Conservation (phyloP, 2,329 filamentous ascomycete genomes). For the Alternaria hordeiaustralica region DNA sequence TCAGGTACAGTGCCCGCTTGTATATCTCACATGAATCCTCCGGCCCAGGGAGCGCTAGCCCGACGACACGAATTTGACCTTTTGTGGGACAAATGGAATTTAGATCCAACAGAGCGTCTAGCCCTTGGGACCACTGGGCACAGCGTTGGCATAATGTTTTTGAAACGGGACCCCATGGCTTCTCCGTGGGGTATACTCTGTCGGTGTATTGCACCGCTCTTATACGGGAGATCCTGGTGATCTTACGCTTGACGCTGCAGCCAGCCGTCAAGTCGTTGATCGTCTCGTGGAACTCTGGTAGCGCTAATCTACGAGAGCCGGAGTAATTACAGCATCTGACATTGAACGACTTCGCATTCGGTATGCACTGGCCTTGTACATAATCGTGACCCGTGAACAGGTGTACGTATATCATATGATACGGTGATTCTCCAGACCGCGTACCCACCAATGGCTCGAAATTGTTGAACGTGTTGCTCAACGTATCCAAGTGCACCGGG, state of each 20-base stretch:
- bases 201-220: conserved; percentile 1
- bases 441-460: neutral
- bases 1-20: conserved; percentile 24
- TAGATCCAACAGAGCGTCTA: neutral
- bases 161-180: conserved; percentile 23
- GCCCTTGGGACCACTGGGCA: conserved; percentile 15
- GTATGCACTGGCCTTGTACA: neutral
- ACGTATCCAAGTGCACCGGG: neutral
- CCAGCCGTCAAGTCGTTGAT: conserved; percentile 3
- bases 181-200: conserved; percentile 16
- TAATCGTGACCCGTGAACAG: neutral
- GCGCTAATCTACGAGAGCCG: neutral
- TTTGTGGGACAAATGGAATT: neutral
- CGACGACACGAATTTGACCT: neutral
- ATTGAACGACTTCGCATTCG: neutral
- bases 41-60: conserved; percentile 1
- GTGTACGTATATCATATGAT: neutral
- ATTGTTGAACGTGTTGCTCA: neutral
- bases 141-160: conserved; percentile 19
- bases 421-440: neutral
- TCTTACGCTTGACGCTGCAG: conserved; percentile 10
- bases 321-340: neutral
- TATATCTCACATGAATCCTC: conserved; percentile 3
- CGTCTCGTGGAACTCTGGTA: neutral
- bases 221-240: neutral